These are phyloP conservation scores for Talaromyces funiculosus DNA, from an alignment of 2,329 filamentous ascomycete species.

Conservation along the genomic window DNA sequence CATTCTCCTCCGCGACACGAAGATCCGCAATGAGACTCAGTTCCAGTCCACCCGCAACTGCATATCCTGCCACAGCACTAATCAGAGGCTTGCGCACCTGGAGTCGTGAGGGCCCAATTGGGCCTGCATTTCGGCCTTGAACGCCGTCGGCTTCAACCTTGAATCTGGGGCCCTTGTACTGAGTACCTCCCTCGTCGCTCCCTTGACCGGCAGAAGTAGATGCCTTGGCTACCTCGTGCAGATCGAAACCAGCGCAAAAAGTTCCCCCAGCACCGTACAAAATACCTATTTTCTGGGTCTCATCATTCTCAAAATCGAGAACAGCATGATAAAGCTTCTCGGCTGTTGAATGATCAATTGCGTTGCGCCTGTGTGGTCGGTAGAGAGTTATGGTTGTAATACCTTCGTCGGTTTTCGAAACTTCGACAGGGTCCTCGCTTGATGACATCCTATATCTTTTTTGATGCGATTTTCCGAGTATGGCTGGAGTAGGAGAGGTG, in stretches of 20 bases:
- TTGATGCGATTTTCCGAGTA: background rate
- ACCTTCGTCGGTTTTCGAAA: conserved; percentile 25
- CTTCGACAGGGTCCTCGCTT: background rate
- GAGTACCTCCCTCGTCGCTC: background rate
- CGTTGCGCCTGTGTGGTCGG: conserved; percentile 48
- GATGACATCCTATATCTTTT: background rate
- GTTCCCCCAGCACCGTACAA: conserved; percentile 44
- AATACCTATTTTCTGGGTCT: conserved; percentile 49
- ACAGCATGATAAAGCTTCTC: conserved; percentile 46
- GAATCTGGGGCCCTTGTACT: conserved; percentile 15
- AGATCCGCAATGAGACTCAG: conserved; percentile 50
- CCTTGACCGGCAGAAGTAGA: background rate
- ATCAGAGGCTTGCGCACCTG: conserved; percentile 50
- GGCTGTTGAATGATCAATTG: conserved; percentile 47
- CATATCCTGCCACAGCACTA: conserved; percentile 47
- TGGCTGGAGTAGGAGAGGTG: background rate
- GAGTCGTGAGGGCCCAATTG: conserved; percentile 51
- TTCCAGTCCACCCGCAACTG: conserved; percentile 52
- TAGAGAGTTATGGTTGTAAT: conserved; percentile 54
- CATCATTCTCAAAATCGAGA: conserved; percentile 46
- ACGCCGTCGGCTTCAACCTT: conserved; percentile 21
- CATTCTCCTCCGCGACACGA: conserved; percentile 49
- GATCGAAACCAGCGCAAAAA: conserved; percentile 52
- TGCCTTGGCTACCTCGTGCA: conserved; percentile 39
- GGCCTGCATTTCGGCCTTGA: conserved; percentile 37